Evolutionary conservation across 2,329 filamentous ascomycete species (phyloP).

Genomic region (Trichoderma aggressivum): DNA sequence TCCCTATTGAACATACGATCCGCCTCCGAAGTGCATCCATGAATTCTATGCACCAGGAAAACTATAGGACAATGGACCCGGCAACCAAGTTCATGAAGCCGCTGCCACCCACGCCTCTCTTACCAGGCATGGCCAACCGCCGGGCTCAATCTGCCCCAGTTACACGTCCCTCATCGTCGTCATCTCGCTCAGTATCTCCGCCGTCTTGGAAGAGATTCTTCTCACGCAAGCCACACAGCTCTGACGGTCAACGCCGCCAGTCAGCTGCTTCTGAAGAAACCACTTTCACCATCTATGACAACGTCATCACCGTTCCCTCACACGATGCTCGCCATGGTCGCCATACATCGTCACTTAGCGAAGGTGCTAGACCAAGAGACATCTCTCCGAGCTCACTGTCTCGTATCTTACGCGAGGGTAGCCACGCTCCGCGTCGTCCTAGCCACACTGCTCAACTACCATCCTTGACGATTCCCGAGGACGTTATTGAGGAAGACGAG

Average conservation of each 20-base stretch:
- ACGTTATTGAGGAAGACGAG: conserved; percentile 46
- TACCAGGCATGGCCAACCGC: background rate
- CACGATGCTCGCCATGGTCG: background rate
- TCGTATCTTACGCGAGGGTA: conserved; percentile 50
- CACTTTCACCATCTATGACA: conserved; percentile 29
- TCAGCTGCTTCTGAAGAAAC: conserved; percentile 20
- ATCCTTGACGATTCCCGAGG: conserved; percentile 35
- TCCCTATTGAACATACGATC: conserved; percentile 66
- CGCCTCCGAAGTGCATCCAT: conserved; percentile 63
- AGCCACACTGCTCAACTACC: conserved; percentile 31
- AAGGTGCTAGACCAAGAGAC: conserved; percentile 45
- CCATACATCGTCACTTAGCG: conserved; percentile 28
- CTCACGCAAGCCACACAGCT: conserved; percentile 38
- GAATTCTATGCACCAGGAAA: conserved; percentile 54
- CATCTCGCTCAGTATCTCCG: conserved; percentile 46
- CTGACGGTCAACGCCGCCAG: conserved; percentile 24
- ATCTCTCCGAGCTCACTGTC: conserved; percentile 55
- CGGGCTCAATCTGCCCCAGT: conserved; percentile 27
- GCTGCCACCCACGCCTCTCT: conserved; percentile 40
- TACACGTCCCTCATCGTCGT: conserved; percentile 39
- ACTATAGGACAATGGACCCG: conserved; percentile 74
- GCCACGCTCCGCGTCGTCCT: conserved; percentile 27
- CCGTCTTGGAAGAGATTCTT: conserved; percentile 53
- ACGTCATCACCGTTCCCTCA: conserved; percentile 31
- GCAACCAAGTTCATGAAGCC: conserved; percentile 72